Conservation (phyloP, 257 asterid species). For the Vinca minor region DNA sequence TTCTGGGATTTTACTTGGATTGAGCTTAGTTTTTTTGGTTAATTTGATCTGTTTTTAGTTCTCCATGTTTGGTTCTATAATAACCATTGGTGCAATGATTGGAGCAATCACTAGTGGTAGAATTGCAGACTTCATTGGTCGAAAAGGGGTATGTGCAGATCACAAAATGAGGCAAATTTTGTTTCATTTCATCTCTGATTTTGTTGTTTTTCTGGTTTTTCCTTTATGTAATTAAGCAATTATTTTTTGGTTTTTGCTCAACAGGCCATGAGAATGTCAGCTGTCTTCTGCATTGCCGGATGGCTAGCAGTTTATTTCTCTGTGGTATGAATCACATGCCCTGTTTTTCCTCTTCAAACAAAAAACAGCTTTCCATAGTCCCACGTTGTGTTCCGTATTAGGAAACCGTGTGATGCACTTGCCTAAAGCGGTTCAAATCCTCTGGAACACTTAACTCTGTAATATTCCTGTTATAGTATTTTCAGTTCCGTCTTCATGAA, state of each 20-base stretch:
- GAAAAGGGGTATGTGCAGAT: constrained; percentile 58
- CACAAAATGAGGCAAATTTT: neutral
- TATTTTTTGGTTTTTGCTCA: constrained; percentile 2
- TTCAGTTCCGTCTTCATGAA: too few relatives aligned
- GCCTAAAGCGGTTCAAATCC: too few relatives aligned
- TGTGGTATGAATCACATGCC: constrained; percentile 25
- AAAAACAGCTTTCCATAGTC: too few relatives aligned
- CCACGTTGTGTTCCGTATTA: neutral
- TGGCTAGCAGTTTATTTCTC: constrained; percentile 68
- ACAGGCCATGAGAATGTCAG: constrained; percentile 78
- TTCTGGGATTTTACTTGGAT: neutral
- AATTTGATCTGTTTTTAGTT: constrained; percentile 28
- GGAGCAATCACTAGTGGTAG: constrained; percentile 76
- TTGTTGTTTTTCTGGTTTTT: neutral
- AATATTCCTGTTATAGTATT: too few relatives aligned
- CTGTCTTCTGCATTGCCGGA: constrained; percentile 55
- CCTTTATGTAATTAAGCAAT: neutral
- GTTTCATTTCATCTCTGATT: neutral
- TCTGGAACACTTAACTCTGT: too few relatives aligned
- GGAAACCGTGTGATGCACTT: too few relatives aligned
- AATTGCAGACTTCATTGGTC: constrained; percentile 59
- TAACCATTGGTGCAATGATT: constrained; percentile 84
- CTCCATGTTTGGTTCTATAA: constrained; percentile 70
- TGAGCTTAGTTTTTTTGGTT: neutral
- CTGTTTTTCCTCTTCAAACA: neutral